Evolutionary conservation across 129 eudicot species (phyloP), one percentile per base, ranked within the genome.

Genomic region (Saposhnikovia divaricata): DNA sequence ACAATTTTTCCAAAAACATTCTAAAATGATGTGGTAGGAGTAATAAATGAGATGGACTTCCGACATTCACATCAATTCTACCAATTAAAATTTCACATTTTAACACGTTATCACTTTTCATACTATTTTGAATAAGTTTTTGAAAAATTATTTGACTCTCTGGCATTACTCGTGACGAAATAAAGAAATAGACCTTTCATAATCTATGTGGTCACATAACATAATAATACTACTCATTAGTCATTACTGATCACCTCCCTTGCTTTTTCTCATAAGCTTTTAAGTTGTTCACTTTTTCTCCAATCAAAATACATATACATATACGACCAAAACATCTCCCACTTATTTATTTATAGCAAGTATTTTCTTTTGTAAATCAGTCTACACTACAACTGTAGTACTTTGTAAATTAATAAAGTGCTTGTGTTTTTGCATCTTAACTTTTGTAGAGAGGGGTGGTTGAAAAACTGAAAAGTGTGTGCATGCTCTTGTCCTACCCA

Each of bases 181-280:
- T 28, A 90, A 94, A 91, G 96, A 91, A 88, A 89, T 84, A 80
- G 87, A 93, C 98, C 96, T 93, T 91, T 91, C 96, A 80, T n/a
- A n/a, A 70, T 75, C 84, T 84, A 87, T 88, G 89, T 82, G 83
- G 88, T 81, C 88, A 86, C 84, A 79, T 81, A 16, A 65, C 27
- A 65, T 65, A 65, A n/a, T 65, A 65, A 28, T 27, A 27, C 71
- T 65, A 65, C 71, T n/a, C n/a, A n/a, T n/a, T n/a, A n/a, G n/a
- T 65, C 71, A 65, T 65, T 27, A 69, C 25, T 71, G 74, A 69
- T 71, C 75, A 71, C 43, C 13, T 39, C 23, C 25, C 4, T 34
- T 83, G 59, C 85, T 68, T 42, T 42, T 44, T 65, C 82, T 79
- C 72, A n/a, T n/a, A 39, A 27, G 53, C 78, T 79, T 74, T 46